Evolutionary conservation across 768 basidiomycete genomes (phyloP).

Genomic region (Russula olivacea): DNA sequence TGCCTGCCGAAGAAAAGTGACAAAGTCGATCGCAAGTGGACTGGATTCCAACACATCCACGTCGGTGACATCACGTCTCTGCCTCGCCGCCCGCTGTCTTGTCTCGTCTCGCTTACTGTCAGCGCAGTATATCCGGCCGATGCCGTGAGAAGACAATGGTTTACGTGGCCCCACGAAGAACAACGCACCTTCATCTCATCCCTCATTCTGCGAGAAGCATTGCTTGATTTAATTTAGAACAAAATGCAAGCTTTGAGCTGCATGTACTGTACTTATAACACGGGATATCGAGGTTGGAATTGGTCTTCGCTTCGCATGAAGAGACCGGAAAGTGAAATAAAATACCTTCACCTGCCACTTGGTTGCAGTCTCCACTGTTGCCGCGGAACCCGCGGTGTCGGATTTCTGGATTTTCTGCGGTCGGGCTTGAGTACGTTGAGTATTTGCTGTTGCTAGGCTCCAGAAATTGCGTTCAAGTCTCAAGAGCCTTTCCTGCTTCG

Average conservation of each 20-base stretch:
- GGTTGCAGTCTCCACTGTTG: not conserved
- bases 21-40: not conserved
- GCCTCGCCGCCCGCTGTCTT: too few species aligned
- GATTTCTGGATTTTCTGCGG: too few species aligned
- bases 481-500: too few species aligned
- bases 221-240: not conserved
- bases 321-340: not conserved
- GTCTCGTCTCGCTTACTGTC: too few species aligned
- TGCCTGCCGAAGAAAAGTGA: not conserved
- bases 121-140: too few species aligned
- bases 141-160: not conserved
- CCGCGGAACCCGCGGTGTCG: too few species aligned
- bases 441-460: too few species aligned
- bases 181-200: not conserved
- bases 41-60: not conserved
- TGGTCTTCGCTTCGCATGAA: not conserved
- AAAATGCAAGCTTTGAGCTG: not conserved
- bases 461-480: too few species aligned
- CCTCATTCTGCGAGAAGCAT: not conserved
- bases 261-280: not conserved
- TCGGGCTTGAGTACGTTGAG: too few species aligned
- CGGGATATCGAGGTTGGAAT: not conserved
- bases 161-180: too few species aligned
- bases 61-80: not conserved
- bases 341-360: not conserved